phyloP scores from a whole-genome alignment of 208 protist species.

The Wallacemonas sp. region DNA sequence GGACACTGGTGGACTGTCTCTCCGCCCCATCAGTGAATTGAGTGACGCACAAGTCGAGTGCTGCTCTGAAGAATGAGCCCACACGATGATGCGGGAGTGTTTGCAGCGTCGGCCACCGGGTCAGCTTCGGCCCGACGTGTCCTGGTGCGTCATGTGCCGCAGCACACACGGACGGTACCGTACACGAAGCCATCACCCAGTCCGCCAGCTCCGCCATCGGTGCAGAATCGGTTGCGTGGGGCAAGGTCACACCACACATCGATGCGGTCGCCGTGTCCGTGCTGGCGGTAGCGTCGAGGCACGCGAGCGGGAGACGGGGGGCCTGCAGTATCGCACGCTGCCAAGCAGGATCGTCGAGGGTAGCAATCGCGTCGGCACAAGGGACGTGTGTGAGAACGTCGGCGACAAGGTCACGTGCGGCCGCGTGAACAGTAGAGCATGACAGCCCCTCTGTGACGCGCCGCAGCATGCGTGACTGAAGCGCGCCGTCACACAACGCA shows the following conservation, averaged over 20 bases:
- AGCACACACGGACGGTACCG: neutral
- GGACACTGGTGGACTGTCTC: no score
- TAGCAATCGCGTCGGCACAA: neutral
- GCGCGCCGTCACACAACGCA: neutral
- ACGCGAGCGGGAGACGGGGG: neutral
- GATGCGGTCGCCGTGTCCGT: no score
- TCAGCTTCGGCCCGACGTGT: no score
- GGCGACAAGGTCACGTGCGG: neutral
- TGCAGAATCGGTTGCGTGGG: no score
- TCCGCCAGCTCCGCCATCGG: constrained; percentile 1
- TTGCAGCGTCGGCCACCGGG: no score
- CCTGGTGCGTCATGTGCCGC: neutral
- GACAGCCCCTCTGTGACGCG: neutral
- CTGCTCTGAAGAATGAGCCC: neutral
- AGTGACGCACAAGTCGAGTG: neutral
- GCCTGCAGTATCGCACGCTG: constrained; percentile 5
- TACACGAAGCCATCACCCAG: neutral
- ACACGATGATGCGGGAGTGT: neutral
- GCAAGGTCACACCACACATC: no score
- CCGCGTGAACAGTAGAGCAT: neutral
- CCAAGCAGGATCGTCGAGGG: neutral
- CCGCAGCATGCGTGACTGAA: neutral
- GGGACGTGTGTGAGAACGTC: neutral
- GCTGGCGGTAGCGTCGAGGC: neutral
- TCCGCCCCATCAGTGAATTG: no score